phyloP scores from a whole-genome alignment of 2,329 filamentous ascomycete species.

The Alternaria alternata region DNA sequence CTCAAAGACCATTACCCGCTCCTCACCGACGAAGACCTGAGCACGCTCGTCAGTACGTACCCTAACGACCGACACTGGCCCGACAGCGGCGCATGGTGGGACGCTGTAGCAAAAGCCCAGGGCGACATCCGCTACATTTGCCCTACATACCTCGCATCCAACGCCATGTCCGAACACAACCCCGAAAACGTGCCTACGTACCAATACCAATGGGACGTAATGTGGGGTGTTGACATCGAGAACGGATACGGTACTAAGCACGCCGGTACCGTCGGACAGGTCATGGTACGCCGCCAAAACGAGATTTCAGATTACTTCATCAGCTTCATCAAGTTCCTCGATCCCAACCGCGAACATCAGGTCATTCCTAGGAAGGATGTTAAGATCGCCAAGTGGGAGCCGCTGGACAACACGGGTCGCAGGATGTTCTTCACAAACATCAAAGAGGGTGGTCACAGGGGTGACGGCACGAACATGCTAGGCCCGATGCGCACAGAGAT shows the following conservation, averaged over 20 bases:
- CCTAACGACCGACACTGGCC: slow-evolving; percentile 48
- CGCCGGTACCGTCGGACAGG: slow-evolving; percentile 44
- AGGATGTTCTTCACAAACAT: slow-evolving; percentile 44
- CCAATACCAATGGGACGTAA: slow-evolving; percentile 48
- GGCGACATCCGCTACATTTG: slow-evolving; percentile 48
- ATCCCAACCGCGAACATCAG: slow-evolving; percentile 38
- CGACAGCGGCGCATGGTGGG: slow-evolving; percentile 43
- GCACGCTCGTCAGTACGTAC: slow-evolving; percentile 34
- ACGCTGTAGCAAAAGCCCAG: slow-evolving; percentile 45
- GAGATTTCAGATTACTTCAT: slow-evolving; percentile 45
- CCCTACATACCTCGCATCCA: slow-evolving; percentile 43
- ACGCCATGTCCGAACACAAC: slow-evolving; percentile 42
- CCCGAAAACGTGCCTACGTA: slow-evolving; percentile 35
- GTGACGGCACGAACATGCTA: slow-evolving; percentile 32
- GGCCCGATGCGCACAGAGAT: slow-evolving; percentile 34
- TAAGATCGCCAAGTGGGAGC: slow-evolving; percentile 30
- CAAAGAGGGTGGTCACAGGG: slow-evolving; percentile 33
- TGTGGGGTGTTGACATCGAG: slow-evolving; percentile 38
- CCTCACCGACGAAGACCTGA: slow-evolving; percentile 61
- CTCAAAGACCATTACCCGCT: slow-evolving; percentile 55
- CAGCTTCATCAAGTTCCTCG: slow-evolving; percentile 43
- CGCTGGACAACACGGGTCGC: slow-evolving; percentile 29
- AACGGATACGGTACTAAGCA: slow-evolving; percentile 48
- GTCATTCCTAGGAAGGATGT: slow-evolving; percentile 4
- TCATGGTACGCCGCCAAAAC: slow-evolving; percentile 41